Base-by-base conservation (phyloP, 2,329 filamentous ascomycete genomes). In the Alternaria burnsii region DNA sequence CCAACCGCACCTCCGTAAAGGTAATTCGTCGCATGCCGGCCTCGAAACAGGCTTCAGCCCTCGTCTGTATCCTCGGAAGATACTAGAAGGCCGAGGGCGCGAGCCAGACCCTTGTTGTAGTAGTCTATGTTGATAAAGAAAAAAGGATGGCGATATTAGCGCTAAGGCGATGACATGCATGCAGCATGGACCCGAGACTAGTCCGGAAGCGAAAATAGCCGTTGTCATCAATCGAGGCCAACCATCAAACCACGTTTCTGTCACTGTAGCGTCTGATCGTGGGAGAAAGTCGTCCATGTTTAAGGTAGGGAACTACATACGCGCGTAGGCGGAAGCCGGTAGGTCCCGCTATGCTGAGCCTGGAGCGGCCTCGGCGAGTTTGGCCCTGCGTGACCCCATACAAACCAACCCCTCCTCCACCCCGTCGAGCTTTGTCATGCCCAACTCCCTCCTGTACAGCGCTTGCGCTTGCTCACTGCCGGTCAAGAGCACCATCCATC, bases 401-500 rank as follows among this genome's bases (percentile, higher is more conserved):
- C 67, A 70, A 14, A 64, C 60, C 46, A 69, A 57, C 42, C 67
- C 61, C 53, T 65, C 63, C 51, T 71, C 69, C 28, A 55, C 54
- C 46, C 63, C 59, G 36, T 63, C 66, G 46, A 74, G 52, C 50
- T 68, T 55, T 42, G 60, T 42, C 73, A 76, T 75, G 40, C 72
- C 75, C 52, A 77, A 52, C 50, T 75, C 68, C 22, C 59, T 52
- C 40, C 65, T 59, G 55, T 76, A 78, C 46, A 76, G 57, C 16
- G 65, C 58, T 59, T 69, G 68, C 38, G 69, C 68, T 47, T 70
- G 59, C 61, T 71, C 68, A 9, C 55, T 66, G 20, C 64, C 70
- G 22, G 74, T 73, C 38, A 77, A 46, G 10, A 77, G 61, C 32
- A 76, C 53, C 62, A 70, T 58, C 56, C 71, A 70, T 14, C 90